A percentile compares a stretch with the other conserved stretches of the same genome.
Conservation (phyloP, 2,329 filamentous ascomycete genomes). For the Samsoniella hepiali region DNA sequence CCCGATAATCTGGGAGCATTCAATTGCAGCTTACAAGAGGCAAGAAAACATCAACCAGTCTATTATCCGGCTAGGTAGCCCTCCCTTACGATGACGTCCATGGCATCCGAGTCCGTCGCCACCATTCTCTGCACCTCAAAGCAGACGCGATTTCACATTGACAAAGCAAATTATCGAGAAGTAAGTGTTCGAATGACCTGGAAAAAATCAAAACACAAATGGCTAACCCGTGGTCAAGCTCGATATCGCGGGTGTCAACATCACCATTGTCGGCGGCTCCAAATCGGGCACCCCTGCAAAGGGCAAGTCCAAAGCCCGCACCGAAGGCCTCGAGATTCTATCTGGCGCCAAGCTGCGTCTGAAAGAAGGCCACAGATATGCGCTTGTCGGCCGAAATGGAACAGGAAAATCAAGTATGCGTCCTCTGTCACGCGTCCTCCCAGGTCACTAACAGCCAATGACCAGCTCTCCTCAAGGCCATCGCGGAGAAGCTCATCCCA, state of each 20-base stretch:
- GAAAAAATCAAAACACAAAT: not conserved
- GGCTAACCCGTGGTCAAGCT: conserved; percentile 46
- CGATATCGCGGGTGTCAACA: conserved; percentile 69
- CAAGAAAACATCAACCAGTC: not conserved
- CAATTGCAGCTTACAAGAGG: not conserved
- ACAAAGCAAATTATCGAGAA: conserved; percentile 53
- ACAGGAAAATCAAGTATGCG: conserved; percentile 74
- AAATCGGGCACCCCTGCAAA: conserved; percentile 26
- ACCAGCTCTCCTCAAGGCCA: conserved; percentile 66
- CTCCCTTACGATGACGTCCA: conserved; percentile 42
- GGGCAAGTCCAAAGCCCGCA: conserved; percentile 49
- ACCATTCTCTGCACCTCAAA: conserved; percentile 62
- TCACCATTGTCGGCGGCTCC: conserved; percentile 50
- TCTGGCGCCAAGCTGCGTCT: conserved; percentile 66
- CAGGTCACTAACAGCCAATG: conserved; percentile 5
- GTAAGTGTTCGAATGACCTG: conserved; percentile 33
- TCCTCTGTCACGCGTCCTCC: not conserved
- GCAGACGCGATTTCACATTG: conserved; percentile 64
- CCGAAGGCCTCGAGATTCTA: conserved; percentile 63
- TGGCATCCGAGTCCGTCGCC: conserved; percentile 47
- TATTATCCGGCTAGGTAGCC: not conserved
- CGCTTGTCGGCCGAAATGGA: conserved; percentile 75
- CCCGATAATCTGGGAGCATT: not conserved
- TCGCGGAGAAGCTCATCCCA: conserved; percentile 75
- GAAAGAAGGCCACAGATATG: conserved; percentile 72